Evolutionary conservation across 306 rosid genomes (phyloP), one percentile per base, ranked within the genome.

Genomic region (Sicyos baderoa): DNA sequence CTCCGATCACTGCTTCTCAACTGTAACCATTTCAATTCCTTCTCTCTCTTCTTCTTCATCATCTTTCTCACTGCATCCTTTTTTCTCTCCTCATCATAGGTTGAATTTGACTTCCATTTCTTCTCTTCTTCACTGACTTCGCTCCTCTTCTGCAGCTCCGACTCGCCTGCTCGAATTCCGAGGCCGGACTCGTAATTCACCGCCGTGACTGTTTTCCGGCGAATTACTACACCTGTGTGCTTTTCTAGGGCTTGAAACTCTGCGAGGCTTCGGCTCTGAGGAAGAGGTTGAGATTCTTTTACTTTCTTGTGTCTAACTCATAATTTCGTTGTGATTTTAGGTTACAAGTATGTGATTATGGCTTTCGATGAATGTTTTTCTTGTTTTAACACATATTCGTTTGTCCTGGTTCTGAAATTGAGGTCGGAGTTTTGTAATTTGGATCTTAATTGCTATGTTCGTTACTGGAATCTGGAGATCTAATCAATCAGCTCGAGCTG

Each of bases 171-270:
- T 21, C 54, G 35, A 54, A 75, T 75, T 72, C 76, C 59, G 42
- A n/a, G 22, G 6, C 44, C 74, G 29, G 14, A 68, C 69, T 55
- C 54, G 64, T 77, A 64, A 29, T 22, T 51, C 15, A 25, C 68
- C 72, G 67, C 37, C 12, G 10, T 12, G 53, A 13, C 17, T 42
- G 10, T 17, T 40, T 18, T 25, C 70, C 45, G 60, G 62, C 68
- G 23, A 68, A 63, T 68, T 79, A 66, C 53, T 59, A 32, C 71
- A 32, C 54, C 75, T 70, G 54, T 70, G 76, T 57, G 22, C 45
- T 4, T 27, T 68, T 77, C 76, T 72, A 67, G 65, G 86, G 82
- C 68, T 75, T 72, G 75, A 61, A 57, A 44, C 65, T 68, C n/a
- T 68, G 29, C 71, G 72, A 65, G 47, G 5, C 48, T 59, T 68